Evolutionary conservation across 2,329 filamentous ascomycete genomes (phyloP), one percentile per base, ranked within the genome.

Genomic region (Penicillium brevicompactum): DNA sequence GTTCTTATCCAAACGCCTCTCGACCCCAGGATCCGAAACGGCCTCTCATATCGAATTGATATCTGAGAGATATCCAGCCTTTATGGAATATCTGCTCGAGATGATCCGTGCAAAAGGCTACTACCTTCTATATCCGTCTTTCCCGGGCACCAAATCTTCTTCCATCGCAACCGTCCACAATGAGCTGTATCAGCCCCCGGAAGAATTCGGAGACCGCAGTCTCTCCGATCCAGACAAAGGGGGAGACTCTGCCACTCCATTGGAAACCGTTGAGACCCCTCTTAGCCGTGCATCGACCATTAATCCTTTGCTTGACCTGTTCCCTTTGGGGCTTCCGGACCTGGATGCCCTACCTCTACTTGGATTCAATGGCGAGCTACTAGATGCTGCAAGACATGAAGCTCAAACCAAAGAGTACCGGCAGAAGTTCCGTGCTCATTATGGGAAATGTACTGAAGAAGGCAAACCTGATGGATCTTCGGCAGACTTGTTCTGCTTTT

Each of bases 21-120:
- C 64, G 27, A 70, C 70, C 58, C 62, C 45, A 22, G 44, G 47
- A 21, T 32, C 53, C 53, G 67, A 56, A 48, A 58, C 46, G 50
- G 55, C 47, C 22, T 42, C 59, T 21, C 56, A 61, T 21, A 58
- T 65, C 14, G 91, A 89, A 67, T 60, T 81, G 10, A 80, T 92
- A n/a, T 85, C 86, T 46, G 86, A 86, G 59, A 83, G 79, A 10
- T 85, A 87, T 49, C 90, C 91, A 0, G 82, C 89, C 0, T 94
- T 91, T 87, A 80, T 91, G 53, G 89, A 95, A 72, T 87, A 91
- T 62, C 79, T 90, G 53, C 79, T 94, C 37, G 87, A 91, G 67
- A 81, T 97, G 14, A 88, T 90, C 59, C 85, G 88, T 11, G 84
- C 86, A 3, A 84, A 90, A 27, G 90, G 89, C 11, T 96, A 95